A percentile compares a stretch with the other conserved stretches of the same genome.
phyloP scores from a whole-genome alignment of 495 filamentous ascomycete species.

The Barbatosphaeria neglecta region DNA sequence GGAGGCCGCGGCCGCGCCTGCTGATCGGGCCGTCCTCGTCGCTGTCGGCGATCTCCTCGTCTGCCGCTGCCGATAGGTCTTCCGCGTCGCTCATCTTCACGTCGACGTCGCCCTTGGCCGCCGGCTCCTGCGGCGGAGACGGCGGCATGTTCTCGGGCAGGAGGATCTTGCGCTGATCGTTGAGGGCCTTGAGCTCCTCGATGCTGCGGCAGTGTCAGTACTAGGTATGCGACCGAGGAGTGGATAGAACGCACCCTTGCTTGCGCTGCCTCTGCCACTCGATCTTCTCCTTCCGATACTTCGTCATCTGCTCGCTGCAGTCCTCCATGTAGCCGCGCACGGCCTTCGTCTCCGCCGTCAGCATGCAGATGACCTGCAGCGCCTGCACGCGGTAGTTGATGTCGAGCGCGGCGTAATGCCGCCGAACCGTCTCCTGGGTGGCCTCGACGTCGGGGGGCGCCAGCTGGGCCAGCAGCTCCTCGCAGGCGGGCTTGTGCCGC shows the following conservation, averaged over 20 bases:
- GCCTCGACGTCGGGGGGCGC: slow-evolving; percentile 66
- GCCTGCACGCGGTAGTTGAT: slow-evolving; percentile 71
- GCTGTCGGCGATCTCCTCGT: slow-evolving; percentile 51
- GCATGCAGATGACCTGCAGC: slow-evolving; percentile 76
- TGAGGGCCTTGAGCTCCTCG: slow-evolving; percentile 68
- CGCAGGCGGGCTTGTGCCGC: slow-evolving; percentile 57
- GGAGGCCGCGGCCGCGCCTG: slow-evolving; percentile 54
- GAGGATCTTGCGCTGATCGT: slow-evolving; percentile 80
- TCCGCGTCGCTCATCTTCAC: slow-evolving; percentile 55
- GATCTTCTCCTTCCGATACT: slow-evolving; percentile 87
- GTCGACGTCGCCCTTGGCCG: slow-evolving; percentile 38
- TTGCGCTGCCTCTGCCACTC: slow-evolving; percentile 78
- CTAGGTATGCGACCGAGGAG: too few relatives aligned
- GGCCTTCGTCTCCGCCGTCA: slow-evolving; percentile 74
- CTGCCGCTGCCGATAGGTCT: slow-evolving; percentile 44
- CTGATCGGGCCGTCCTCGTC: slow-evolving; percentile 48
- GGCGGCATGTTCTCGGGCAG: slow-evolving; percentile 68
- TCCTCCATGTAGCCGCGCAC: slow-evolving; percentile 82
- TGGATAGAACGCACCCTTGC: slow-evolving; percentile 72
- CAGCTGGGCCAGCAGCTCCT: slow-evolving; percentile 65
- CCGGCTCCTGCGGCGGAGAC: slow-evolving; percentile 42
- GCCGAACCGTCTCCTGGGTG: slow-evolving; percentile 55
- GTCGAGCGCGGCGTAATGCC: slow-evolving; percentile 62
- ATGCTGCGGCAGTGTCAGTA: slow-evolving; percentile 52
- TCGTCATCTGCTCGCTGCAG: slow-evolving; percentile 84